These are phyloP conservation scores for Curvularia hawaiiensis DNA, from an alignment of 2,329 filamentous ascomycete genomes.

Conservation along the genomic window DNA sequence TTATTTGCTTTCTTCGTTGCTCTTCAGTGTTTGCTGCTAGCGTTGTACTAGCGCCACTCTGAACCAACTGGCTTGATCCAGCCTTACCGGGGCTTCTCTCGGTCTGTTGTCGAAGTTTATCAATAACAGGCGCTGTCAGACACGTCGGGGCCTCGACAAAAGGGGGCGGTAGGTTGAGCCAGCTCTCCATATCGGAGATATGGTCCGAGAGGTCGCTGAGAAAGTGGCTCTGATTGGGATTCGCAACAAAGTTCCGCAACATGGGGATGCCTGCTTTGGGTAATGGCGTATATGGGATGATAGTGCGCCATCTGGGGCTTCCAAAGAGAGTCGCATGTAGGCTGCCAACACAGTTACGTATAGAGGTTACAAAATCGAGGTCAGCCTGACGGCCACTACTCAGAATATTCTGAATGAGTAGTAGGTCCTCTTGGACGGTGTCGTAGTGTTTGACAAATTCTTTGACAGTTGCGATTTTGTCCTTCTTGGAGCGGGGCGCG, in stretches of 20 bases:
- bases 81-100: background rate
- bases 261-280: slow-evolving; percentile 1
- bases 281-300: slow-evolving; percentile 12
- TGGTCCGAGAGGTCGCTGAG: background rate
- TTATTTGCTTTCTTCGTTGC: background rate
- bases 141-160: background rate
- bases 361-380: background rate
- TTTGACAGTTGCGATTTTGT: slow-evolving; percentile 2
- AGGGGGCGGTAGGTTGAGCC: slow-evolving; percentile 4
- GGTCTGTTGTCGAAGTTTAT: background rate
- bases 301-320: slow-evolving; percentile 5
- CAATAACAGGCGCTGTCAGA: background rate
- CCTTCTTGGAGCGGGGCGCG: background rate
- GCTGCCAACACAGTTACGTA: background rate
- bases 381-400: background rate
- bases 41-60: background rate
- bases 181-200: slow-evolving; percentile 9
- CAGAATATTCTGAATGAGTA: background rate
- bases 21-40: background rate
- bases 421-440: background rate
- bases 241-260: slow-evolving; percentile 1
- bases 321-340: slow-evolving; percentile 1
- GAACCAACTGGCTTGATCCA: no score
- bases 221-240: background rate
- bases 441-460: slow-evolving; percentile 9